A percentile compares a stretch with the other conserved stretches of the same genome.
Evolutionary conservation across 345 rosid genomes (phyloP).

Genomic region (Populus ilicifolia): DNA sequence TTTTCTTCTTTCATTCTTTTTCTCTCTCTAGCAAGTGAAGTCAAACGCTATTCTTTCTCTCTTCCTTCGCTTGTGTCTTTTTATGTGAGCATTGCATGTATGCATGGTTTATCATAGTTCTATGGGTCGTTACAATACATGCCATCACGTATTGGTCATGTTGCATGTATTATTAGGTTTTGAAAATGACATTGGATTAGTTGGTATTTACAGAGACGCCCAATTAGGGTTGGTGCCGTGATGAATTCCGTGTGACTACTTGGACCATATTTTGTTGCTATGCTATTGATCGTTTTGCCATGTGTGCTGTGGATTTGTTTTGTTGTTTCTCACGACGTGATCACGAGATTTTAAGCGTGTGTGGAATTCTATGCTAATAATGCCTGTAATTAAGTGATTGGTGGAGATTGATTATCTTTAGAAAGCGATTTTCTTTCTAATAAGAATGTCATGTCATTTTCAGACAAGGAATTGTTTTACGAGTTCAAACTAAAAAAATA

Average conservation of each 20-base stretch:
- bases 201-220: neutral
- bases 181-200: neutral
- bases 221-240: neutral
- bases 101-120: neutral
- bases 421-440: neutral
- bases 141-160: neutral
- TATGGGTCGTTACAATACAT: neutral
- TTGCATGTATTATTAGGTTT: too few relatives aligned
- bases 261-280: neutral
- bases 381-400: neutral
- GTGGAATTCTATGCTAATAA: neutral
- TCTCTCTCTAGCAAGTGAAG: conserved; percentile 38
- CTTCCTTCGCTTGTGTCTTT: neutral
- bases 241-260: neutral
- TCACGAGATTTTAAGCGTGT: neutral
- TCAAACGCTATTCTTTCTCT: conserved; percentile 40
- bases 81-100: neutral
- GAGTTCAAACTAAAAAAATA: too few relatives aligned
- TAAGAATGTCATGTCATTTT: neutral
- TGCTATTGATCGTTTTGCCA: neutral
- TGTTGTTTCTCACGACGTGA: neutral
- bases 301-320: neutral
- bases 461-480: neutral
- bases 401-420: neutral
- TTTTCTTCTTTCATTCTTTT: conserved; percentile 23